Percentiles rank a stretch among this genome's conserved stretches.
phyloP scores from a whole-genome alignment of 805 yeast genomes.

The Ogataea wickerhamii region DNA sequence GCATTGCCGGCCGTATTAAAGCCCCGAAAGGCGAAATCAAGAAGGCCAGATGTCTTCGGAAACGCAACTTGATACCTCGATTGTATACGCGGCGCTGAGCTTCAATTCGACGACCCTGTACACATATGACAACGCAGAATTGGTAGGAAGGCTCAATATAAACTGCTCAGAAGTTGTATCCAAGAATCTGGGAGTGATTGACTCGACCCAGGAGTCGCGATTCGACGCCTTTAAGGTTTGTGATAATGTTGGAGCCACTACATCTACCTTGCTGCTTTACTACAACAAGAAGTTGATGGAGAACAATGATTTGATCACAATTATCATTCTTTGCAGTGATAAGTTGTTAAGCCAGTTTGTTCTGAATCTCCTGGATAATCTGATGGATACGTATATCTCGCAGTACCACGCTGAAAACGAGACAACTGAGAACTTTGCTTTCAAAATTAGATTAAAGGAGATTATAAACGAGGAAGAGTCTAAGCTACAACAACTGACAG shows the following conservation, averaged over 20 bases:
- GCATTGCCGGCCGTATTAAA: no score
- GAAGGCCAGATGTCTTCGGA: slow-evolving; percentile 1
- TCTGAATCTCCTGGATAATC: slow-evolving; percentile 44
- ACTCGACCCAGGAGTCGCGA: slow-evolving; percentile 38
- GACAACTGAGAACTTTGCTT: slow-evolving; percentile 37
- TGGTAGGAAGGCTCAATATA: slow-evolving; percentile 40
- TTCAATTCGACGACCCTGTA: slow-evolving; percentile 56
- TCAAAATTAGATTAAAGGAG: slow-evolving; percentile 53
- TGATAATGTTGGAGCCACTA: slow-evolving; percentile 18
- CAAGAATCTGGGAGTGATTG: slow-evolving; percentile 51
- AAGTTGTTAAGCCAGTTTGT: slow-evolving; percentile 44
- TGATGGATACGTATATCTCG: slow-evolving; percentile 43
- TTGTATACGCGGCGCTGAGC: slow-evolving; percentile 30
- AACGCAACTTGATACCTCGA: slow-evolving; percentile 9
- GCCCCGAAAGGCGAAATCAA: no score
- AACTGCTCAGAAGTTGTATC: slow-evolving; percentile 53
- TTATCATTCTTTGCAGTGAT: slow-evolving; percentile 45
- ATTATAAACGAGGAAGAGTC: slow-evolving; percentile 52
- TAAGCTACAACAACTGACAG: slow-evolving; percentile 40
- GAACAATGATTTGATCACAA: slow-evolving; percentile 49
- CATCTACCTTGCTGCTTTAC: slow-evolving; percentile 33
- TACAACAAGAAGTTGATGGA: slow-evolving; percentile 45
- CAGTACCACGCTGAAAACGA: slow-evolving; percentile 20
- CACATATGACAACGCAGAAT: slow-evolving; percentile 48
- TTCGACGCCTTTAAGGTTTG: slow-evolving; percentile 27